These are phyloP conservation scores for Rhynchosporium secalis DNA, from an alignment of 2,329 filamentous ascomycete species.

Conservation along the genomic window DNA sequence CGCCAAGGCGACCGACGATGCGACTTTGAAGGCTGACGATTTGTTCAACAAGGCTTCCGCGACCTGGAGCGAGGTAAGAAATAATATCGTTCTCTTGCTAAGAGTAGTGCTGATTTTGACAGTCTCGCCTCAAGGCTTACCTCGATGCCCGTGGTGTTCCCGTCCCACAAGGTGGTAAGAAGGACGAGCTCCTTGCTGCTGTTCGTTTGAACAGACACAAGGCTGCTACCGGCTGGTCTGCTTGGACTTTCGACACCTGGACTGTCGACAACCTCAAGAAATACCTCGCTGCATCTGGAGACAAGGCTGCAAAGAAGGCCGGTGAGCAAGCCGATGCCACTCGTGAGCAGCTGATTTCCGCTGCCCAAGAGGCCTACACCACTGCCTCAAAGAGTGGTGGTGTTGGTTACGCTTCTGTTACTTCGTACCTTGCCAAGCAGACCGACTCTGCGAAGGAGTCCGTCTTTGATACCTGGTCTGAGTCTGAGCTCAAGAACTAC, in stretches of 20 bases:
- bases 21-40: constrained; percentile 60
- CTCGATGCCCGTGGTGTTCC: constrained; percentile 76
- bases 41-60: constrained; percentile 63
- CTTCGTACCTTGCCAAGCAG: constrained; percentile 66
- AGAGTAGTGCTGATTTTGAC: constrained; percentile 15
- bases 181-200: constrained; percentile 70
- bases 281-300: constrained; percentile 54
- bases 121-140: constrained; percentile 69
- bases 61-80: constrained; percentile 65
- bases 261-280: constrained; percentile 67
- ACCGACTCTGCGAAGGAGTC: constrained; percentile 65
- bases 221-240: constrained; percentile 64
- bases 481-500: constrained; percentile 70
- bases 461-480: constrained; percentile 72
- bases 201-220: constrained; percentile 75
- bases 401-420: constrained; percentile 63
- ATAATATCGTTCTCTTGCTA: not conserved
- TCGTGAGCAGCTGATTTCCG: constrained; percentile 71
- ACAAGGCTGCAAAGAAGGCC: constrained; percentile 57
- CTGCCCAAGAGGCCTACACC: constrained; percentile 60
- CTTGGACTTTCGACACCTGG: constrained; percentile 80
- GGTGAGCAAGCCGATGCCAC: constrained; percentile 63
- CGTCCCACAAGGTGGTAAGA: constrained; percentile 69
- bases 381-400: constrained; percentile 61
- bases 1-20: constrained; percentile 72